Evolutionary conservation across 768 basidiomycete genomes (phyloP), one percentile per base, ranked within the genome.

Genomic region (Amanita subjunquillea): DNA sequence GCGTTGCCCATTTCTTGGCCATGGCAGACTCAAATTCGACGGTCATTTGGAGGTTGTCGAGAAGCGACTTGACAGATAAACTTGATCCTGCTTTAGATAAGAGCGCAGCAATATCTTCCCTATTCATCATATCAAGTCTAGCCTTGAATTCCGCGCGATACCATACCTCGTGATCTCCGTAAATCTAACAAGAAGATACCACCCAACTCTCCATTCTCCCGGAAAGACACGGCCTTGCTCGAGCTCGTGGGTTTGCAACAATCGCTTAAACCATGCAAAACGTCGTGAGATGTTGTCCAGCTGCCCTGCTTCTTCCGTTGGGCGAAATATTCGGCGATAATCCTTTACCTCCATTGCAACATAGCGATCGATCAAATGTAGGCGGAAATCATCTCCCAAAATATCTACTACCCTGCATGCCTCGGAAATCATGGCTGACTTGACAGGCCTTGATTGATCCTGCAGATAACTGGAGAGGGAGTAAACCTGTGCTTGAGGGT

Each of bases 291-390:
- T 76, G 57, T 99, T 99, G 69, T 99, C 96, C 43, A 99, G 74
- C 60, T 96, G 91, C 3, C 95, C 96, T 2, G 96, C 92, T 67
- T 98, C 96, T 57, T 96, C 93, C 4, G 83, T 84, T 6, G 88
- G 80, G 46, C 88, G 82, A 70, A 99, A 98, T 63, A 99, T 94
- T 20, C 93, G 85, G 9, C 93, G 84, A 64, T 98, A 99, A 64
- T 98, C 96, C 63, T 91, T 91, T 23, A 99, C 75, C 59, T 96
- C 91, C 13, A 94, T 76, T 8, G 86, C 80, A 20, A 91, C 83
- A 60, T 96, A 96, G 48, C 92, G 85, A 49, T 94, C 90, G 10
- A 98, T 75, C 51, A 96, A 76, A 52, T 87, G 83, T 8, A 65
- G 72, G 63, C 88, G 85, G 54, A 91, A 84, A 54, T 98, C 95